These are phyloP conservation scores for Drechslerella dactyloides DNA, from an alignment of 2,329 filamentous ascomycete species.

Conservation along the genomic window DNA sequence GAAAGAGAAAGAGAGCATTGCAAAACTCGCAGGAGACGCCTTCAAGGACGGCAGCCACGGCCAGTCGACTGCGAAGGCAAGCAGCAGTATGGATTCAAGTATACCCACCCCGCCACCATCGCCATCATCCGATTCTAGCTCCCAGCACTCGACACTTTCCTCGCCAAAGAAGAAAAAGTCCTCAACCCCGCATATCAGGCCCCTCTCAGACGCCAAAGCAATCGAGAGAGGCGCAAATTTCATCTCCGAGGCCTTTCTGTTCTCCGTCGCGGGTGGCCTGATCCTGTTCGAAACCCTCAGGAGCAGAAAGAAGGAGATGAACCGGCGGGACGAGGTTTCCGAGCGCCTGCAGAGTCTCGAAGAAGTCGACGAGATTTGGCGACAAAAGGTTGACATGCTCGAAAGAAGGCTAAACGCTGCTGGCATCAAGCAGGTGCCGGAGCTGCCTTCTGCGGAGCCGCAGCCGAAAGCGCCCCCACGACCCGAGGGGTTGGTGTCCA, in stretches of 20 bases:
- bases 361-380: conserved; percentile 55
- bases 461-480: conserved; percentile 6
- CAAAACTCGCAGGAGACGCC: conserved; percentile 26
- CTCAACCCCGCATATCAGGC: conserved; percentile 66
- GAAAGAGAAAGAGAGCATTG: conserved; percentile 57
- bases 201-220: conserved; percentile 70
- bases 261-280: conserved; percentile 68
- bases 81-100: conserved; percentile 56
- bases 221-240: conserved; percentile 74
- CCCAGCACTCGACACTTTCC: neutral
- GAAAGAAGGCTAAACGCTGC: conserved; percentile 42
- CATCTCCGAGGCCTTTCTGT: conserved; percentile 71
- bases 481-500: conserved; percentile 22
- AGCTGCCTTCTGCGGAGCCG: conserved; percentile 13
- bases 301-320: conserved; percentile 67
- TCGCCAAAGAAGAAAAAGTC: conserved; percentile 40
- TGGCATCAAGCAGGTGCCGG: conserved; percentile 35
- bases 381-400: conserved; percentile 45
- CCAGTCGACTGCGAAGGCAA: conserved; percentile 59
- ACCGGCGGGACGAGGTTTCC: conserved; percentile 66
- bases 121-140: conserved; percentile 5
- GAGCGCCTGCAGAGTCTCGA: conserved; percentile 67
- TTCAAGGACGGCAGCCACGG: conserved; percentile 56
- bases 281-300: conserved; percentile 70
- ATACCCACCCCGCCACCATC: conserved; percentile 9